Base-by-base conservation (phyloP, 2,329 filamentous ascomycete species). In the Alternaria incomplexa region DNA sequence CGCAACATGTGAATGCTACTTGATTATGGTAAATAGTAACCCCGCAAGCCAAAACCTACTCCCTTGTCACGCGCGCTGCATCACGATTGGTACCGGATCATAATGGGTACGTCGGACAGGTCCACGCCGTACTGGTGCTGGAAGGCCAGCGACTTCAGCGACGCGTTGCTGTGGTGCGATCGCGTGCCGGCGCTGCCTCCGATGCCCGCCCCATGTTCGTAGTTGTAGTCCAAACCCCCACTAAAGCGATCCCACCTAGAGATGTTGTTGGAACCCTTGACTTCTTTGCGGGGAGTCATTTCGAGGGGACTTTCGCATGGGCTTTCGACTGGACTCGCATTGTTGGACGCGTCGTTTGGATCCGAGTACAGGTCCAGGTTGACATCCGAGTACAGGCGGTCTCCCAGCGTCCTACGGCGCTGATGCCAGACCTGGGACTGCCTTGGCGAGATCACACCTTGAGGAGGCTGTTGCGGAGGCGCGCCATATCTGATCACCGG, bases 131-230 rank as follows among this genome's bases (percentile, higher is more conserved):
- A 73, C 55, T 75, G 68, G 46, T 73, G 63, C 50, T 68, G 70
- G 58, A 65, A 77, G 43, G 70, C 64, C 66, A 74, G 67, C 67
- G 71, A 77, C 70, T 75, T 77, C 26, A 69, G 64, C 62, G 71
- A 74, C 9, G 74, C 73, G 28, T 63, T 62, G 44, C 71, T 78
- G 62, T 79, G 72, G 54, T 72, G 62, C 46, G 72, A 67, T 40
- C 79, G 68, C 12, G 76, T 79, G 10, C 79, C 78, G 40, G 75
- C 77, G 67, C 77, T 79, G 58, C 78, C 79, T 59, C 78, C 73
- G 13, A 81, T 65, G 6, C 76, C 76, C 20, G 68, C 69, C 22
- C 71, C 75, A 50, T 65, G 73, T 57, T 79, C 77, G 64, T 80
- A 80, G 25, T 75, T 74, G 59, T 77, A 78, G 9, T 69, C 69